These are phyloP conservation scores for Leishmania mexicana DNA, from an alignment of 208 protist genomes.

Conservation along the genomic window DNA sequence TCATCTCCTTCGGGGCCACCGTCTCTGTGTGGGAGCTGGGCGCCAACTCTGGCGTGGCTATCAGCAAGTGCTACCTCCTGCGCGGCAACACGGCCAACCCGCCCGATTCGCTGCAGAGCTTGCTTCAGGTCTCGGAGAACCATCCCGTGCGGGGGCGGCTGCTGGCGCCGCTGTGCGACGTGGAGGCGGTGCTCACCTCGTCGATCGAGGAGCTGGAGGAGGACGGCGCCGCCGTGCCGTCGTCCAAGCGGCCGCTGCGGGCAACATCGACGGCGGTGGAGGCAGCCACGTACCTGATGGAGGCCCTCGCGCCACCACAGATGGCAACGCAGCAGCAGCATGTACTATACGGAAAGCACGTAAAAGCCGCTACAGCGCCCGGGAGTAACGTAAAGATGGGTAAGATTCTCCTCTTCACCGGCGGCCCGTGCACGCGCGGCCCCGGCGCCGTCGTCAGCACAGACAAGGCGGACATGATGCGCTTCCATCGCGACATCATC, in stretches of 20 bases:
- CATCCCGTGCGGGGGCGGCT: conserved; percentile 88
- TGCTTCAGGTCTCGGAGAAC: conserved; percentile 60
- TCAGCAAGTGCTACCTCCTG: conserved; percentile 76
- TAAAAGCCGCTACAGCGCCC: conserved; percentile 12
- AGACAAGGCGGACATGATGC: conserved; percentile 96
- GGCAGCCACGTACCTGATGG: conserved; percentile 63
- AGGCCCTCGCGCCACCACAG: conserved; percentile 43
- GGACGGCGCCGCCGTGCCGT: conserved; percentile 49
- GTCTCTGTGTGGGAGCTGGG: conserved; percentile 87
- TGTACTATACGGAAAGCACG: conserved; percentile 12
- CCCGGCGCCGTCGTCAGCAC: conserved; percentile 89
- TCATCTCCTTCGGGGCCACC: conserved; percentile 97
- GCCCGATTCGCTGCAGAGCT: conserved; percentile 37
- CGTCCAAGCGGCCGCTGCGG: conserved; percentile 62
- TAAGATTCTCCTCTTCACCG: conserved; percentile 95
- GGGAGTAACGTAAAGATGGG: conserved; percentile 28
- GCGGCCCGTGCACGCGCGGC: conserved; percentile 95
- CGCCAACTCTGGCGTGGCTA: conserved; percentile 19
- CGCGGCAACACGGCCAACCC: conserved; percentile 64
- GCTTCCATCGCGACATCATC: conserved; percentile 97
- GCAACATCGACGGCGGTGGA: conserved; percentile 75
- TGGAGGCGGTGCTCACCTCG: conserved; percentile 67
- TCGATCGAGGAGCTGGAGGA: conserved; percentile 64
- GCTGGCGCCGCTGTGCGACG: conserved; percentile 94
- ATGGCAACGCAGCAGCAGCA: conserved; percentile 12